These are phyloP conservation scores for Blakeslea trispora DNA, from an alignment of 371 early-diverging fungal species.

Conservation along the genomic window DNA sequence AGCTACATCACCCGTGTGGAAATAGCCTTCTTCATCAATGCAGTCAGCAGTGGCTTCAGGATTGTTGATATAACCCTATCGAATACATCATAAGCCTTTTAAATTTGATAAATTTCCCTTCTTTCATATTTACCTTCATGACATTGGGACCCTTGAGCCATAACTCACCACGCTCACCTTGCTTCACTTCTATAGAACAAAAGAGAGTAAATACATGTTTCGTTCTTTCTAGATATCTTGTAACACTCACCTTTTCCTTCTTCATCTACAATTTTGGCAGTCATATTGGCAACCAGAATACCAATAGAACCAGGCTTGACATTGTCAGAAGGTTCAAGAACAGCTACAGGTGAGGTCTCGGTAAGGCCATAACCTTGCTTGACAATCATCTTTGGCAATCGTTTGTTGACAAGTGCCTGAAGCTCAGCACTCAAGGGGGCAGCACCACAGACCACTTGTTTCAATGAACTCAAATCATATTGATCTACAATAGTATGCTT, in stretches of 20 bases:
- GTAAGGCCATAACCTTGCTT: slow-evolving; percentile 35
- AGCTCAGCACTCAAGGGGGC: slow-evolving; percentile 77
- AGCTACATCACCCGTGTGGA: slow-evolving; percentile 88
- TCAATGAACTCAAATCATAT: slow-evolving; percentile 66
- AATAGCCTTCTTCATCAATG: slow-evolving; percentile 63
- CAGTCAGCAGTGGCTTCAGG: slow-evolving; percentile 65
- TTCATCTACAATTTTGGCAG: slow-evolving; percentile 69
- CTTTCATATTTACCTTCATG: slow-evolving; percentile 69
- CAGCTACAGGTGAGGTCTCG: slow-evolving; percentile 16
- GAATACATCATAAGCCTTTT: too few relatives aligned
- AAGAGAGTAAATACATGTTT: slow-evolving; percentile 1
- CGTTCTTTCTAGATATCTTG: too few relatives aligned
- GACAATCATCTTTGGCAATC: slow-evolving; percentile 40
- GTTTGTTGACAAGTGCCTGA: slow-evolving; percentile 35
- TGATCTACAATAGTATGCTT: slow-evolving; percentile 71
- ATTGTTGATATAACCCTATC: slow-evolving; percentile 69
- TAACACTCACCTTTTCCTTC: slow-evolving; percentile 46
- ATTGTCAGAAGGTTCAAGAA: slow-evolving; percentile 13
- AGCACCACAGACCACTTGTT: slow-evolving; percentile 71
- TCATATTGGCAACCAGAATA: slow-evolving; percentile 62
- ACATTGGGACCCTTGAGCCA: slow-evolving; percentile 82
- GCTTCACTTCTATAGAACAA: slow-evolving; percentile 9
- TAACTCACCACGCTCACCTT: slow-evolving; percentile 69
- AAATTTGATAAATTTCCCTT: too few relatives aligned
- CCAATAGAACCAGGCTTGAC: slow-evolving; percentile 66